phyloP scores from a whole-genome alignment of 2,329 filamentous ascomycete species.

The Colletotrichum phormii region DNA sequence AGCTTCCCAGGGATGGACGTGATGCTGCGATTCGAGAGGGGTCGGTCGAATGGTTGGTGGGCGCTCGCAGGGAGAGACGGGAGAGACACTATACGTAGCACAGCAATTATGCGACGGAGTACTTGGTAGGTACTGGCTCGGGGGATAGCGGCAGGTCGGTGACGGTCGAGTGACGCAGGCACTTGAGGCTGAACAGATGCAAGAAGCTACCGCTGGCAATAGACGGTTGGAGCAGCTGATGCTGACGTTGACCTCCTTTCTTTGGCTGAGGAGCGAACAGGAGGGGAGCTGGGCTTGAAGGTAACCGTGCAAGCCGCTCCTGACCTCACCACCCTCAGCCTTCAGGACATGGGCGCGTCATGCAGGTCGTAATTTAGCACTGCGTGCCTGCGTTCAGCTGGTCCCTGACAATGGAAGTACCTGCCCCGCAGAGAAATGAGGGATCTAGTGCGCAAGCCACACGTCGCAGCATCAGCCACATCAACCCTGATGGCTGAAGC shows the following conservation, averaged over 20 bases:
- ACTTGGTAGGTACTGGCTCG: not conserved
- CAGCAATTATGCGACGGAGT: not conserved
- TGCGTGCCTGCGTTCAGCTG: constrained; percentile 7
- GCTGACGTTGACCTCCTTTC: not conserved
- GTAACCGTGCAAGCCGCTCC: not conserved
- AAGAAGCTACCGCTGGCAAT: not conserved
- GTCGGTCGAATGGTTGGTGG: not conserved
- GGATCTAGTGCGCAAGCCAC: not conserved
- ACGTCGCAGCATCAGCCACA: not conserved
- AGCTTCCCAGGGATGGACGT: not conserved
- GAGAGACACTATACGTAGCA: not conserved
- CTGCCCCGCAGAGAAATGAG: not conserved
- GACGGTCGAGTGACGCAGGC: constrained; percentile 3
- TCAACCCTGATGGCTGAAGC: not conserved
- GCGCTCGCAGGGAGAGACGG: not conserved
- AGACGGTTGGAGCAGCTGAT: not conserved
- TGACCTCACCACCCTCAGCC: not conserved
- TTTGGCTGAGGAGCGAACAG: not conserved
- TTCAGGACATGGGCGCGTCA: constrained; percentile 2
- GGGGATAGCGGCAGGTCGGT: not conserved
- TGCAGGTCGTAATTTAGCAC: constrained; percentile 8
- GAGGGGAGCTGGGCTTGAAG: not conserved
- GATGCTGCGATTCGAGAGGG: not conserved
- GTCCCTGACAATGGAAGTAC: not conserved
- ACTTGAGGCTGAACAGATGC: not conserved